These are phyloP conservation scores for Colletotrichum lindemuthianum DNA, from an alignment of 2,329 filamentous ascomycete genomes.

Conservation along the genomic window DNA sequence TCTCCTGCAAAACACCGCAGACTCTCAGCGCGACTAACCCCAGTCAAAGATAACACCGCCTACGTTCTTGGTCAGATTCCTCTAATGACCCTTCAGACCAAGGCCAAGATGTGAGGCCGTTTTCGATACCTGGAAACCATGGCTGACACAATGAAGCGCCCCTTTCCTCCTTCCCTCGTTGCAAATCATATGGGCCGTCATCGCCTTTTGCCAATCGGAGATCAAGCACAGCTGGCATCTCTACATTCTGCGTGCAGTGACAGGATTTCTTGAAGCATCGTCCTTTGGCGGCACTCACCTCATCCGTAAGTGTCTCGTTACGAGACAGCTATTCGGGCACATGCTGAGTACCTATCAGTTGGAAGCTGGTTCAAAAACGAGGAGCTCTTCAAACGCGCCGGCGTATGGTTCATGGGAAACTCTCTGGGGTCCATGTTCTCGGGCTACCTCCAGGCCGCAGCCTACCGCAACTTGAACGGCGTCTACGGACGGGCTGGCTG, in stretches of 20 bases:
- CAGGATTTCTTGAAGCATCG: constrained; percentile 39
- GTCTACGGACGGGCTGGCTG: constrained; percentile 51
- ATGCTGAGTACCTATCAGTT: constrained; percentile 44
- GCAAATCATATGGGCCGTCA: constrained; percentile 40
- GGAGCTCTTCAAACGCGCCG: constrained; percentile 59
- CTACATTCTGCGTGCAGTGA: constrained; percentile 37
- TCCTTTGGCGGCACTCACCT: constrained; percentile 43
- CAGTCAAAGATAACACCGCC: constrained; percentile 38
- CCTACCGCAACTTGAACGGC: constrained; percentile 63
- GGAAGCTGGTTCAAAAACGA: constrained; percentile 54
- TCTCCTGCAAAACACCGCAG: accelerated
- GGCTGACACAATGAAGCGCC: constrained; percentile 34
- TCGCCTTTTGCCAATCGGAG: constrained; percentile 41
- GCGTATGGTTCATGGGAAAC: constrained; percentile 60
- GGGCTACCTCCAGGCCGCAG: constrained; percentile 65
- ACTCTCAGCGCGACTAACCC: neutral
- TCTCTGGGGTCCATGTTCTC: constrained; percentile 65
- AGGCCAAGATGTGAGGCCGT: constrained; percentile 39
- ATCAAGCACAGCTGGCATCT: constrained; percentile 41
- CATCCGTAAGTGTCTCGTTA: constrained; percentile 37
- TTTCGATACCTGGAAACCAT: neutral
- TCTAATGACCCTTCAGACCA: constrained; percentile 45
- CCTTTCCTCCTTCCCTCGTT: constrained; percentile 39
- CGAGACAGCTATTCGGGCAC: neutral
- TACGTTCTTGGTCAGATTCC: constrained; percentile 43